Base-by-base conservation (phyloP, 2,329 filamentous ascomycete genomes). In the Fusarium sp. region DNA sequence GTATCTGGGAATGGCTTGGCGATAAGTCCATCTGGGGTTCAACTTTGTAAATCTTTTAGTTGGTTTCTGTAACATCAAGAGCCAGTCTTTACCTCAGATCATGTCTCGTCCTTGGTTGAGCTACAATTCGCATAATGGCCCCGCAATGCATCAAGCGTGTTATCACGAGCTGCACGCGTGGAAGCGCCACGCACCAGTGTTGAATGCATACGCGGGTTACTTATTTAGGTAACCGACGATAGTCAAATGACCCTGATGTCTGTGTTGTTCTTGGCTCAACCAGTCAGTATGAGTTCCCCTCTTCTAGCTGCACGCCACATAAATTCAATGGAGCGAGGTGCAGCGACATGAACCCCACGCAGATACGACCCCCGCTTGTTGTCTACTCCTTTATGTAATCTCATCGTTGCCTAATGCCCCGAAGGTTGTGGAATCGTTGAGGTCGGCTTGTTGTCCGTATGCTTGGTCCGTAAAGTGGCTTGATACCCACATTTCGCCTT, bases 1-100 rank as follows among this genome's bases (percentile, higher is more conserved):
- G 73, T 67, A 74, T 81, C 0, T 78, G 77, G 69, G 31, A 60
- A 3, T 80, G 78, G 75, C 56, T 81, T 29, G 60, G 54, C 1
- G 69, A 79, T 21, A 72, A 67, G 16, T 63, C 46, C 0, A 77
- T 79, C 10, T 81, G 80, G 80, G 75, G 74, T 2, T 42, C 18
- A 1, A 41, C 27, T 5, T 15, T 72, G 37, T 73, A 44, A 54
- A 2, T 1, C 10, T 10, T 1, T 27, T 4, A n/a, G 16, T 21
- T 11, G 4, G 33, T 33, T 1, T 45, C 16, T 21, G 23, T 39
- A 25, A 8, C 7, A 7, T 42, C 6, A 8, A 25, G 8, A 27
- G 4, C 31, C 23, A 27, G 19, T 18, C 9, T 18, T n/a, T 16
- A 16, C 18, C 46, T 35, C 23, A 29, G 16, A 44, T 35, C 41